Conservation (phyloP, 352 stramenopile species). For the Pythium apleroticum region DNA sequence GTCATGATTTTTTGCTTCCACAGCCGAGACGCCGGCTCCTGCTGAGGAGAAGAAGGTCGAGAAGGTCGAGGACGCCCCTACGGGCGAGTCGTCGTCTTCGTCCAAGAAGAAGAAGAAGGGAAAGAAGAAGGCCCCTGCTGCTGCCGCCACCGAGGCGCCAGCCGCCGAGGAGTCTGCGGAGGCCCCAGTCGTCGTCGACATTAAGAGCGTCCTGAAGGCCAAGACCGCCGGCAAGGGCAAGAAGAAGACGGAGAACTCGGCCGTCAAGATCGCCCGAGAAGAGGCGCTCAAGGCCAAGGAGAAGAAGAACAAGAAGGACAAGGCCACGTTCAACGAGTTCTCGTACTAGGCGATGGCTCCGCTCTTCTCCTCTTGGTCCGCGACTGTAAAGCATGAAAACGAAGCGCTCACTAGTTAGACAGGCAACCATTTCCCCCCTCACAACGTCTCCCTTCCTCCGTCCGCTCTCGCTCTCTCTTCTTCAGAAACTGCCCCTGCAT, state of each 20-base stretch:
- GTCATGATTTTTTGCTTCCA: not conserved
- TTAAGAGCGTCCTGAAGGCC: constrained; percentile 70
- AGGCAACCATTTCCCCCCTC: constrained; percentile 5
- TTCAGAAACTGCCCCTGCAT: not conserved
- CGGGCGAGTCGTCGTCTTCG: constrained; percentile 25
- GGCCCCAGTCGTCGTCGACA: constrained; percentile 45
- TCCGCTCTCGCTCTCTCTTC: not conserved
- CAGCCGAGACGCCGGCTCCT: constrained; percentile 18
- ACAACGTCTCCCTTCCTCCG: not conserved
- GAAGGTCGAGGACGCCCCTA: constrained; percentile 17
- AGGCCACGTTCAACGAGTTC: constrained; percentile 82
- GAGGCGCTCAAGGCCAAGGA: constrained; percentile 65
- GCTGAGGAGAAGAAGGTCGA: constrained; percentile 10
- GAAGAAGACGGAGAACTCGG: constrained; percentile 49
- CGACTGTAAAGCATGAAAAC: constrained; percentile 19
- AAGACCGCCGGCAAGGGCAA: constrained; percentile 79
- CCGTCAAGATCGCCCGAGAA: constrained; percentile 68
- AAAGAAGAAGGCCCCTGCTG: constrained; percentile 38
- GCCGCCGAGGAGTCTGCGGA: constrained; percentile 20
- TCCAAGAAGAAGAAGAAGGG: constrained; percentile 45
- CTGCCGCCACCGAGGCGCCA: constrained; percentile 23
- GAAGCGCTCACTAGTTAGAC: constrained; percentile 24
- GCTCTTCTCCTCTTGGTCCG: constrained; percentile 4
- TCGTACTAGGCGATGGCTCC: constrained; percentile 46
- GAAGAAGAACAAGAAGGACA: constrained; percentile 78